A percentile compares a stretch with the other conserved stretches of the same genome.
phyloP scores from a whole-genome alignment of 192 early-diverging fungal genomes.

The Linnemannia zychae region DNA sequence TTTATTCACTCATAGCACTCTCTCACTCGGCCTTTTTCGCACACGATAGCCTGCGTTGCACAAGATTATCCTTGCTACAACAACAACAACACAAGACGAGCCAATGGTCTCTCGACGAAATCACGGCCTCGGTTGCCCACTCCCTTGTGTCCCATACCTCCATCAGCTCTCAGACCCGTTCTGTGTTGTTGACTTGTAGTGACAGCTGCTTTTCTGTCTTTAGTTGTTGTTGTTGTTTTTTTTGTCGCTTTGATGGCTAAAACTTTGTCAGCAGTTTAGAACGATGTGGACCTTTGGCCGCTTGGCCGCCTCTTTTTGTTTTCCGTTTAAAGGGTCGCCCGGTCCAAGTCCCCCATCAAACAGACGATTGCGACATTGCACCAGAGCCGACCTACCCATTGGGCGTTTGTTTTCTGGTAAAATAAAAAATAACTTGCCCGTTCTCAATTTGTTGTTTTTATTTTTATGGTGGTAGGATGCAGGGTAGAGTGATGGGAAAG shows the following conservation, averaged over 20 bases:
- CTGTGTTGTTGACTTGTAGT: not conserved
- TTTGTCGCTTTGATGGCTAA: not conserved
- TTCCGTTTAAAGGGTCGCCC: not conserved
- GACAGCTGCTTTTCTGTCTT: not conserved
- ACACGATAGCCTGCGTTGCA: not conserved
- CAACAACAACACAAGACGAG: not conserved
- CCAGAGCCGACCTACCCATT: not conserved
- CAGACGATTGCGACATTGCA: constrained; percentile 1
- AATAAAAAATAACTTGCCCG: not conserved
- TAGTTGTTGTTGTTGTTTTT: not conserved
- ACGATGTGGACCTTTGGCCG: not conserved
- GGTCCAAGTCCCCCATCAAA: not conserved
- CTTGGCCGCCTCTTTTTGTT: not conserved
- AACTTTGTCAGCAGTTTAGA: constrained; percentile 11
- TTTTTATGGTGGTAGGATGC: not conserved
- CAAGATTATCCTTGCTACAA: not conserved
- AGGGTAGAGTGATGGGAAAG: not conserved
- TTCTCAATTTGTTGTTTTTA: not conserved
- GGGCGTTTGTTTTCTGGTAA: not conserved
- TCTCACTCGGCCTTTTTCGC: not conserved
- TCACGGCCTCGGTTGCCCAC: not conserved
- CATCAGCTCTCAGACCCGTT: not conserved
- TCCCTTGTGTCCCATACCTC: not conserved
- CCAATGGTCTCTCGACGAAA: not conserved
- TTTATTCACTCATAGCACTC: not conserved